Evolutionary conservation across 768 basidiomycete genomes (phyloP).

Genomic region (Boletus rufocinnamomeus): DNA sequence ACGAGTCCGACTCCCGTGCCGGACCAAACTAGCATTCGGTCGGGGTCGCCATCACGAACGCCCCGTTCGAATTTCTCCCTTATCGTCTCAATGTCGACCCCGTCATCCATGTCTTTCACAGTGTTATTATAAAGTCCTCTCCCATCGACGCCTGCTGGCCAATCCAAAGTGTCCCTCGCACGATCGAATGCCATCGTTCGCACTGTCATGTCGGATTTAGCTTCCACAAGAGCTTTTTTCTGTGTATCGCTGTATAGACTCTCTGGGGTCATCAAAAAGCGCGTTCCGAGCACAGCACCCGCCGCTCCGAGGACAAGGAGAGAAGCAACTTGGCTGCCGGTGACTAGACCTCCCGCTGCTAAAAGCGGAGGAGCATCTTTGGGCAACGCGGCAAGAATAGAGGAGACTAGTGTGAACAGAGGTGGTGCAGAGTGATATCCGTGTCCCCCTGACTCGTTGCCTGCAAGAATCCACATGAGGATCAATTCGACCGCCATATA

Average conservation of each 20-base stretch:
- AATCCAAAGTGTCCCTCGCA: conserved; percentile 54
- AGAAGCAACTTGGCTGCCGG: conserved; percentile 64
- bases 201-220: conserved; percentile 47
- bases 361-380: conserved; percentile 54
- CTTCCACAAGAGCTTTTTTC: conserved; percentile 52
- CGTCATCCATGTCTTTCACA: conserved; percentile 56
- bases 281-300: conserved; percentile 73
- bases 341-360: conserved; percentile 74
- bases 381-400: conserved; percentile 48
- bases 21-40: conserved; percentile 65
- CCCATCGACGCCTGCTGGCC: conserved; percentile 65
- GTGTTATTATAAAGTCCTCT: conserved; percentile 49
- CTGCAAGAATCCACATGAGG: conserved; percentile 38
- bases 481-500: not conserved
- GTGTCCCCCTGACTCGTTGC: conserved; percentile 82
- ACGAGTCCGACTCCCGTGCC: conserved; percentile 66
- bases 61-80: conserved; percentile 50
- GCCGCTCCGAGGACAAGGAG: conserved; percentile 66
- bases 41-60: conserved; percentile 44
- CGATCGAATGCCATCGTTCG: conserved; percentile 67
- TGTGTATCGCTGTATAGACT: conserved; percentile 56
- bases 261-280: conserved; percentile 70
- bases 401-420: conserved; percentile 58
- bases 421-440: conserved; percentile 59
- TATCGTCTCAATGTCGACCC: conserved; percentile 45